phyloP scores from a whole-genome alignment of 305 asterid genomes.

The Fraxinus angustifolia region DNA sequence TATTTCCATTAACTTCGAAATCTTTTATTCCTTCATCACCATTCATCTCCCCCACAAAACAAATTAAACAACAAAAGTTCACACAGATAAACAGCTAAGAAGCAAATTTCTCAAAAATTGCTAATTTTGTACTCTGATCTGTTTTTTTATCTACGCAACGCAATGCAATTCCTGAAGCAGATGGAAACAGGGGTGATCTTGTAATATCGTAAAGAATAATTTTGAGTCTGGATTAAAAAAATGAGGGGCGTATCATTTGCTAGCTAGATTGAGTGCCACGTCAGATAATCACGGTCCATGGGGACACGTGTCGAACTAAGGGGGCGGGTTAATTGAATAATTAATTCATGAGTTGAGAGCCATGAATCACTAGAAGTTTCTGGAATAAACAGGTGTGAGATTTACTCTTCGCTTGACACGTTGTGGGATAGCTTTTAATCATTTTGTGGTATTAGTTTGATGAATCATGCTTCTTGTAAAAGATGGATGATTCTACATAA shows the following conservation, averaged over 20 bases:
- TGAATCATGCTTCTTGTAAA: no score
- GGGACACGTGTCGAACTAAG: conserved; percentile 8
- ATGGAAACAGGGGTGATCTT: background rate
- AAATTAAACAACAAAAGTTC: background rate
- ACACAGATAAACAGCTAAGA: background rate
- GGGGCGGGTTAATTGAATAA: background rate
- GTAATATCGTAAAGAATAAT: background rate
- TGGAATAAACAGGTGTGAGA: conserved; percentile 26
- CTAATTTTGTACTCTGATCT: background rate
- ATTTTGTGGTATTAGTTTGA: no score
- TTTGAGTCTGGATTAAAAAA: background rate
- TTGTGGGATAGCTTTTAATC: conserved; percentile 26
- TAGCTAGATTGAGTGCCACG: conserved; percentile 43
- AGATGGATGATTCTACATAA: no score
- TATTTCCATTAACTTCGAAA: conserved; percentile 16
- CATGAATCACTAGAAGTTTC: conserved; percentile 36
- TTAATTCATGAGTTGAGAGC: conserved; percentile 15
- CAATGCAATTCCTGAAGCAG: conserved; percentile 6
- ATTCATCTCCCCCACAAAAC: conserved; percentile 21
- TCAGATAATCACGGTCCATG: conserved; percentile 27
- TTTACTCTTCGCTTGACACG: conserved; percentile 29
- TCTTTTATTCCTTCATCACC: conserved; percentile 24
- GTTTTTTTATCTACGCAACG: background rate
- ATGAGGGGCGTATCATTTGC: conserved; percentile 50
- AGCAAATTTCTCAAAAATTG: background rate